Base-by-base conservation (phyloP, 2,329 filamentous ascomycete genomes). In the Penicillium fuscoglaucum region DNA sequence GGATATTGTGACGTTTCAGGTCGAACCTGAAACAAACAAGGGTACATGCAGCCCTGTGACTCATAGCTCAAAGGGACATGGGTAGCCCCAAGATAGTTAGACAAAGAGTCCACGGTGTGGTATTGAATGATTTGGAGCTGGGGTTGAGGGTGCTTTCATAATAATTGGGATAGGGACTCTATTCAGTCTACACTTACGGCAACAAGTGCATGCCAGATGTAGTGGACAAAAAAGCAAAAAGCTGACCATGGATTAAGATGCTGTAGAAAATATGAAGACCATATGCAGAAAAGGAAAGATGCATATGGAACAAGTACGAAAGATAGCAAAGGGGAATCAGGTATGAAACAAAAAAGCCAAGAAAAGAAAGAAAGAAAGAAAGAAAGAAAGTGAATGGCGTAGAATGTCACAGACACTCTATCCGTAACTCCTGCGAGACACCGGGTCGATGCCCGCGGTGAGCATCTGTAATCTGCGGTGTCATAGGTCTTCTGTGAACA, bases 341-440 rank as follows among this genome's bases (percentile, higher is more conserved):
- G 37, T 37, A 48, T 49, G 33, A 31, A 0, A 43, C 33, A 12
- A 39, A 53, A 43, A 43, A 45, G 28, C 53, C 1, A 43, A 26
- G 10, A 43, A 58, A 60, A 26, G 9, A 48, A 58, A 26, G 9
- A 48, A 58, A 52, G 15, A 45, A 51, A 24, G 37, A 28, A 31
- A 50, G 9, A 47, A 52, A 33, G 31, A 52, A 24, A 56, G 37
- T n/a, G 35, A 29, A 26, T 15, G 29, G 4, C 24, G 35, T 28
- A 8, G 50, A 52, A 24, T 57, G 17, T 64, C 40, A 69, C 49
- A 60, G 48, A 61, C 58, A 65, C 57, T 76, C 73, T 51, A 75
- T 73, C 29, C 63, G 64, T 50, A 68, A 62, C 51, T 74, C 67
- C 50, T 74, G 71, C 2, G 72, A 74, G 40, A 67, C 64, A 17